Evolutionary conservation across 306 rosid genomes (phyloP).

Genomic region (Comarum palustre): DNA sequence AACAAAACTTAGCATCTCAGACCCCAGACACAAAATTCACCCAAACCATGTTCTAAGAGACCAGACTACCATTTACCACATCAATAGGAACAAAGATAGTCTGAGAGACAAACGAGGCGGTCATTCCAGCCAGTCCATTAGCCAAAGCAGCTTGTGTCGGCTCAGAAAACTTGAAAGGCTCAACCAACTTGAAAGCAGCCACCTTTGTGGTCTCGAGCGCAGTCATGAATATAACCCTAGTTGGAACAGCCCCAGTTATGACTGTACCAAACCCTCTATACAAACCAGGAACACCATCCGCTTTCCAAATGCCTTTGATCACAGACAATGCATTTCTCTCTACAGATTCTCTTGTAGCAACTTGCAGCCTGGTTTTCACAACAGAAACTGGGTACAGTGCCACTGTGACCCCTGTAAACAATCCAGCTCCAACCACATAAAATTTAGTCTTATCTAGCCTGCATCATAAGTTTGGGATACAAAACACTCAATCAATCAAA

Average conservation of each 20-base stretch:
- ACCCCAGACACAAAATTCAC: neutral
- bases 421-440: conserved; percentile 80
- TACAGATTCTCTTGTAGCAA: conserved; percentile 63
- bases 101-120: conserved; percentile 70
- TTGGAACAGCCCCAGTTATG: conserved; percentile 77
- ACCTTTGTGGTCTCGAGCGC: conserved; percentile 79
- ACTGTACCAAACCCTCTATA: conserved; percentile 87
- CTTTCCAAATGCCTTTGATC: conserved; percentile 59
- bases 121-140: conserved; percentile 88
- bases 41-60: conserved; percentile 1
- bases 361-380: conserved; percentile 86
- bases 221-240: conserved; percentile 78
- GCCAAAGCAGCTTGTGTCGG: conserved; percentile 77
- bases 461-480: conserved; percentile 26
- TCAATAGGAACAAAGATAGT: conserved; percentile 83
- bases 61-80: conserved; percentile 50
- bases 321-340: conserved; percentile 75
- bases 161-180: conserved; percentile 71
- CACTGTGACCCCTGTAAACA: conserved; percentile 79
- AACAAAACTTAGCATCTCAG: conserved; percentile 16
- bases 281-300: conserved; percentile 82
- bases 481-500: neutral
- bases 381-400: conserved; percentile 85
- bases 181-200: conserved; percentile 57
- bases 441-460: conserved; percentile 86